phyloP scores from a whole-genome alignment of 2,329 filamentous ascomycete species.

The Calonectria crousiana region DNA sequence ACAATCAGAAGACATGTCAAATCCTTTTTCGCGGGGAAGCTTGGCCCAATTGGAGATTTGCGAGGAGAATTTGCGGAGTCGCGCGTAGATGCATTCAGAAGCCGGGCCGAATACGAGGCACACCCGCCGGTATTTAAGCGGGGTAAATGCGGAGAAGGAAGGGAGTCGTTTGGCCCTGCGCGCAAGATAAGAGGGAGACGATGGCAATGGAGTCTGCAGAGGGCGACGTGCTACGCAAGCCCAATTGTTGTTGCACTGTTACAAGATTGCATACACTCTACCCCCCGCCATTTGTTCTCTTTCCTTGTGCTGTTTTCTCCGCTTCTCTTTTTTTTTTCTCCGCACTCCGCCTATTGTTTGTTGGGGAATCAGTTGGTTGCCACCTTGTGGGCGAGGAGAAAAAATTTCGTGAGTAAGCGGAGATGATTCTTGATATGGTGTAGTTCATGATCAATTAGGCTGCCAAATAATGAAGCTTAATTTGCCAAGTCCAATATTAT shows the following conservation, averaged over 20 bases:
- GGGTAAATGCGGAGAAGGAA: background rate
- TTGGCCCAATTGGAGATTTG: background rate
- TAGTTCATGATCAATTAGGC: background rate
- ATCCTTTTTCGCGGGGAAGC: background rate
- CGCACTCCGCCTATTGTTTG: background rate
- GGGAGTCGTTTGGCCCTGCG: background rate
- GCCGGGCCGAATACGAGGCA: conserved; percentile 20
- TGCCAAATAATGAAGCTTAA: background rate
- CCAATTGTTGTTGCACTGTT: background rate
- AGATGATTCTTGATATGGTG: background rate
- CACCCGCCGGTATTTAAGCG: background rate
- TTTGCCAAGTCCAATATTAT: conserved; percentile 9
- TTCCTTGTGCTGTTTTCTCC: background rate
- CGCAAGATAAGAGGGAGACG: background rate
- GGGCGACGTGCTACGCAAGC: background rate
- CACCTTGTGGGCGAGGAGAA: background rate
- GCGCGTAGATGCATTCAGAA: background rate
- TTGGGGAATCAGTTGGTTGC: background rate
- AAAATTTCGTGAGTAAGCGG: background rate
- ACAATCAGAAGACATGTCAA: background rate
- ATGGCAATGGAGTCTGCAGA: background rate
- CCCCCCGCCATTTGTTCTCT: background rate
- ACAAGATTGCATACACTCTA: background rate
- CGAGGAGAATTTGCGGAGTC: background rate
- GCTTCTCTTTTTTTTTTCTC: background rate